These are phyloP conservation scores for Podila epigama DNA, from an alignment of 192 early-diverging fungal species.

Conservation along the genomic window DNA sequence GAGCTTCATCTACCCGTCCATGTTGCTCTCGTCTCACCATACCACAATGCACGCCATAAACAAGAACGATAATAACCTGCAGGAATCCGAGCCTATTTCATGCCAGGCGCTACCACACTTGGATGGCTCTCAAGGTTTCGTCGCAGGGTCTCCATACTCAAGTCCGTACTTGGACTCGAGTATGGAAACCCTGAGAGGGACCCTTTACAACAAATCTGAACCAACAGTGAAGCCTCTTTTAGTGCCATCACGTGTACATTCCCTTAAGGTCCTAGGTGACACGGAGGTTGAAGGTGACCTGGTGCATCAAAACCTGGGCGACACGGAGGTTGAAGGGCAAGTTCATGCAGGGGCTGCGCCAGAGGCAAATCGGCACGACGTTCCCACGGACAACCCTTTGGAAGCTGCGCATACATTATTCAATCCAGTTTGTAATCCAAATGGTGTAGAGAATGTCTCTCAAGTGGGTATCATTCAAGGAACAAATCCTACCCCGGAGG, in stretches of 20 bases:
- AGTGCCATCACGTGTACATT: not conserved
- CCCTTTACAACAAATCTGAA: not conserved
- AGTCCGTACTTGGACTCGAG: not conserved
- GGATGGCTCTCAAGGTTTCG: not conserved
- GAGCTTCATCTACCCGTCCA: constrained; percentile 38
- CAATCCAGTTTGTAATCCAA: too few relatives aligned
- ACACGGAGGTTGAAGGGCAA: too few relatives aligned
- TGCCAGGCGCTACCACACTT: not conserved
- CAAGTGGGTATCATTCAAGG: too few relatives aligned
- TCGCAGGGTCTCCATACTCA: not conserved
- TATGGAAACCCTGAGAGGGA: not conserved
- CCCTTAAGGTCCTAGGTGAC: too few relatives aligned
- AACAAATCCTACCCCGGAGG: too few relatives aligned
- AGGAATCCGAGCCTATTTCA: not conserved
- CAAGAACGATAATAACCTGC: not conserved
- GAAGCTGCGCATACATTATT: too few relatives aligned
- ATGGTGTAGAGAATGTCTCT: too few relatives aligned
- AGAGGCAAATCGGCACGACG: too few relatives aligned
- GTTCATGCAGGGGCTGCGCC: too few relatives aligned
- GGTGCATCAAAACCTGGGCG: too few relatives aligned
- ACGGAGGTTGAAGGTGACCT: too few relatives aligned
- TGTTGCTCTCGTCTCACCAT: constrained; percentile 11
- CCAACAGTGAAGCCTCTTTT: not conserved
- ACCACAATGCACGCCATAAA: not conserved
- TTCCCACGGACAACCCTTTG: too few relatives aligned